Percentiles rank a stretch among this genome's conserved stretches.
phyloP scores from a whole-genome alignment of 225 moss, liverwort and hornwort genomes.

The Bryoerythrophyllum caledonicum region DNA sequence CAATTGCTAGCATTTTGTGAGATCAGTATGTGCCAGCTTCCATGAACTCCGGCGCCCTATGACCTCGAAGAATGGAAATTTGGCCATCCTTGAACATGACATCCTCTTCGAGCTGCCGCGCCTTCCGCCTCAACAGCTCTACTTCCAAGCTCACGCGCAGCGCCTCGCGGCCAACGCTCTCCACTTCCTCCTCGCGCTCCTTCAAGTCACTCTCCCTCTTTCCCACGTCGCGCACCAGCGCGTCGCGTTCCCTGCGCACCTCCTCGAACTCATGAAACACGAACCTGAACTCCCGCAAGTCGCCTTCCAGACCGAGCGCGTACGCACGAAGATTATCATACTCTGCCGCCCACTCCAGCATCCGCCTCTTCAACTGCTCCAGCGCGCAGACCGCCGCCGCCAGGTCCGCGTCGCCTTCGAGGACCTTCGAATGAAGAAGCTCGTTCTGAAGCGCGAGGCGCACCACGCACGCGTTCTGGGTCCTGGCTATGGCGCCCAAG shows the following conservation, averaged over 20 bases:
- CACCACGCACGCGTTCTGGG: constrained; percentile 33
- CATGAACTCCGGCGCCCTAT: background rate
- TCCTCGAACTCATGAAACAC: constrained; percentile 19
- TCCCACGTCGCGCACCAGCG: constrained; percentile 3
- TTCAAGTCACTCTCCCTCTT: constrained; percentile 4
- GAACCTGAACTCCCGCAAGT: constrained; percentile 9
- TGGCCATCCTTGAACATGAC: constrained; percentile 35
- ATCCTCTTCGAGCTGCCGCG: constrained; percentile 33
- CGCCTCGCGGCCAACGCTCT: constrained; percentile 22
- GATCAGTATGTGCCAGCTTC: background rate
- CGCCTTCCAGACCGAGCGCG: constrained; percentile 7
- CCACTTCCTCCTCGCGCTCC: constrained; percentile 24
- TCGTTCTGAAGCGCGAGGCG: constrained; percentile 31
- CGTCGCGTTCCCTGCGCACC: constrained; percentile 15
- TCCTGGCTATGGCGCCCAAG: constrained; percentile 11
- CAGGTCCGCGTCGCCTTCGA: constrained; percentile 23
- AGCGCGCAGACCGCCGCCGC: constrained; percentile 20
- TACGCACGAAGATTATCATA: constrained; percentile 27
- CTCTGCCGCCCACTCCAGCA: constrained; percentile 31
- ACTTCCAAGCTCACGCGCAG: constrained; percentile 33
- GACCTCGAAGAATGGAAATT: constrained; percentile 30
- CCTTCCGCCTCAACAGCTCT: constrained; percentile 24
- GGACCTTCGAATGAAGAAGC: constrained; percentile 4
- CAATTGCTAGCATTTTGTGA: constrained; percentile 65
- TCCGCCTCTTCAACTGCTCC: constrained; percentile 24